Base-by-base conservation (phyloP, 2,329 filamentous ascomycete species). In the Fusarium sp. region DNA sequence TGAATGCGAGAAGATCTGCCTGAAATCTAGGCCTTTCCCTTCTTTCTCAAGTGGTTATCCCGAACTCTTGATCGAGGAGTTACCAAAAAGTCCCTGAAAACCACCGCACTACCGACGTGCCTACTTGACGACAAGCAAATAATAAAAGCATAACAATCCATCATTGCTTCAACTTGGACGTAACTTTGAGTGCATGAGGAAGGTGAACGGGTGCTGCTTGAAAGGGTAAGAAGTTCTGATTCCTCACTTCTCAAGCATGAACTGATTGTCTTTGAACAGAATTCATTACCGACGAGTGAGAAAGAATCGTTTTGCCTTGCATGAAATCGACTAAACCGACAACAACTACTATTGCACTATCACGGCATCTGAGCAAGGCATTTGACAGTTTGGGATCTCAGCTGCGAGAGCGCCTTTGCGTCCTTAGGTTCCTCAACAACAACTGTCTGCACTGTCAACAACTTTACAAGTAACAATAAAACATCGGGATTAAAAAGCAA, bases 71-170 rank as follows among this genome's bases (percentile, higher is more conserved):
- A 14, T 49, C 7, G 7, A 49, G 4, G 37, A 30, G 48, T 21
- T 6, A 4, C n/a, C 7, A 49, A 25, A 16, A 18, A 45, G 18
- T 43, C 23, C n/a, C 43, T 49, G 41, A 27, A 41, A 45, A 40
- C 8, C 9, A 58, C 37, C 5, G 49, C 13, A 14, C n/a, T 32
- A 10, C 18, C 7, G 27, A 18, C 13, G 7, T 20, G 23, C 18
- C 34, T 37, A n/a, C 18, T 21, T 21, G 12, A n/a, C 7, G 4
- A 41, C 12, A 13, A 48, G 8, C n/a, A 8, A 13, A 8, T 2
- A 18, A 13, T n/a, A 6, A 8, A n/a, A 14, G 20, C 11, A 28
- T 16, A 3, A 10, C 4, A 0, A 40, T 10, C 4, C 16, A 20
- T 30, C 40, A 11, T 30, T 27, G 3, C 12, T 51, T 12, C 4